phyloP scores from a whole-genome alignment of 140 eudicot genomes.

The Stevia rebaudiana region DNA sequence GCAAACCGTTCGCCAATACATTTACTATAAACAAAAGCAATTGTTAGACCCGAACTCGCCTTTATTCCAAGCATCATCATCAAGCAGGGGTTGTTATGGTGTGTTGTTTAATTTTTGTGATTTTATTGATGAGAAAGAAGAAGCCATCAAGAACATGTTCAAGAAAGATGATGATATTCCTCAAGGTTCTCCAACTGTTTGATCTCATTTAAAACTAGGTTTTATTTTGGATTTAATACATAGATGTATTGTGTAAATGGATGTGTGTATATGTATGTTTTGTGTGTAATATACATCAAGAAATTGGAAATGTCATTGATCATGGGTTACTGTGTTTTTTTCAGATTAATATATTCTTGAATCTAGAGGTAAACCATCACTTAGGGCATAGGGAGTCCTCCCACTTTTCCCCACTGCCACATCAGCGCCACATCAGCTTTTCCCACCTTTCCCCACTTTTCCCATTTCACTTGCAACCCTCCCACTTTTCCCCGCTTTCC shows the following conservation, averaged over 20 bases:
- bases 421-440: no score
- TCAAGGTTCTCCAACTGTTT: constrained; percentile 22
- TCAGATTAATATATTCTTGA: no score
- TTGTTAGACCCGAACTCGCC: constrained; percentile 28
- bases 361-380: no score
- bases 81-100: constrained; percentile 28
- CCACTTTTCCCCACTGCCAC: no score
- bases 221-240: neutral
- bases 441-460: no score
- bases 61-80: constrained; percentile 11
- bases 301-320: neutral
- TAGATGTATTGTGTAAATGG: neutral
- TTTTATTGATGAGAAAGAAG: constrained; percentile 66
- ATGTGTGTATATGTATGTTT: neutral
- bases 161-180: constrained; percentile 28
- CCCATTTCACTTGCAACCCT: no score
- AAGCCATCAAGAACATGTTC: constrained; percentile 46
- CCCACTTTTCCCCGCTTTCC: no score
- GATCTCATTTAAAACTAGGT: neutral
- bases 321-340: no score
- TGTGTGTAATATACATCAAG: neutral
- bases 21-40: constrained; percentile 31
- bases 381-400: no score
- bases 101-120: constrained; percentile 32
- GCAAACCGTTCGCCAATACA: constrained; percentile 43